Base-by-base conservation (phyloP, 257 asterid genomes). In the Solanum commersonii region DNA sequence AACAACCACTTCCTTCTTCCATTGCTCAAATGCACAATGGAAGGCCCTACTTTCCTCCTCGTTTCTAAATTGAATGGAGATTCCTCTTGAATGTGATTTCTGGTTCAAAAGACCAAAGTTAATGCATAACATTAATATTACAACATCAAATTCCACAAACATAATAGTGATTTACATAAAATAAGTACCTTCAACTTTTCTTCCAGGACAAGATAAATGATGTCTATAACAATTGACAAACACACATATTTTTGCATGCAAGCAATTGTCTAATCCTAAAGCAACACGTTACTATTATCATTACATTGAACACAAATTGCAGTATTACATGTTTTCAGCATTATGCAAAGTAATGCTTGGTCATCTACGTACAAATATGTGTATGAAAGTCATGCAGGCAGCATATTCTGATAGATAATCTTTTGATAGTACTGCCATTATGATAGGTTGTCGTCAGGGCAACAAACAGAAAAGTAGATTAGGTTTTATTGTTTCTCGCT, bases 41-140 rank as follows among this genome's bases (percentile, higher is more conserved):
- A 97, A 96, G 92, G 95, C 95, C 91, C 93, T 91, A 93, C 98
- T 93, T 92, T 97, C 99, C 91, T 95, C 98, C 92, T 97, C 98
- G 87, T 92, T 92, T 90, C 93, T 94, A 93, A 97, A 97, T 90
- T 94, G 97, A 93, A 97, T 92, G 91, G 96, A 90, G 93, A 94
- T 91, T 92, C 98, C 99, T 87, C 93, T 93, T 90, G 99, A 97
- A 94, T 90, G 95, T 92, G 92, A 90, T 93, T 93, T 92, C 99
- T 96, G 98, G 88, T 92, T 93, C 95, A 88, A 91, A 92, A 90
- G 77, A 88, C 91, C 84, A 93, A 90, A 87, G 89, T 76, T 91
- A 93, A 90, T 77, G 87, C 44, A 68, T 70, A 79, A 88, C 87
- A 78, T 65, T 83, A 72, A 85, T 40, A 87, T 87, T 56, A 90